Evolutionary conservation across 139 green algal genomes (phyloP).

Genomic region (Closterium sp.): DNA sequence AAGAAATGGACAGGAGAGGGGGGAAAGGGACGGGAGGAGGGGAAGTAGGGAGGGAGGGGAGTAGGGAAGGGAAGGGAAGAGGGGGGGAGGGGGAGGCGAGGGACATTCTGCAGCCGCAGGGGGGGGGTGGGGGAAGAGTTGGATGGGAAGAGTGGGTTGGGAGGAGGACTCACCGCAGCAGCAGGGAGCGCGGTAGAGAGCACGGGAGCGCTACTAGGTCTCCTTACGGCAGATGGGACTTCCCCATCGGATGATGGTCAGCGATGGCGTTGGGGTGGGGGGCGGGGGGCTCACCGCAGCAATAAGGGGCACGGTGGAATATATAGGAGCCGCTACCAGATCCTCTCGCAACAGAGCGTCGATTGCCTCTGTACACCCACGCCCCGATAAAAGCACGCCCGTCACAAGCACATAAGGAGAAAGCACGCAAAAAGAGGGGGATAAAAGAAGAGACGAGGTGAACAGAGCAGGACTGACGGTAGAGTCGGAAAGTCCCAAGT

Average conservation of each 20-base stretch:
- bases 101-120: background rate
- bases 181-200: too few relatives aligned
- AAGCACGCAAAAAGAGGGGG: background rate
- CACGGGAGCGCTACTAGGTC: background rate
- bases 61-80: background rate
- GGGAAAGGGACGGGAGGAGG: too few relatives aligned
- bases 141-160: background rate
- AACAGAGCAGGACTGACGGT: background rate
- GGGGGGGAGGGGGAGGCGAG: background rate
- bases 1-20: too few relatives aligned
- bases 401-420: background rate
- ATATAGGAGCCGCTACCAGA: background rate
- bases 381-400: background rate
- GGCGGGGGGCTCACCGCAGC: background rate
- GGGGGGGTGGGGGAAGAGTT: background rate
- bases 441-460: background rate
- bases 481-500: too few relatives aligned
- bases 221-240: too few relatives aligned
- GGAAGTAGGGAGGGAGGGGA: too few relatives aligned
- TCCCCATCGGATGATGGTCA: too few relatives aligned
- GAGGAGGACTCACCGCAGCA: too few relatives aligned
- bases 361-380: background rate
- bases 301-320: background rate
- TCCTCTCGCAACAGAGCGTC: background rate
- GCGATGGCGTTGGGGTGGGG: too few relatives aligned